Evolutionary conservation across 345 rosid genomes (phyloP).

Genomic region (Eucalyptus brandiana): DNA sequence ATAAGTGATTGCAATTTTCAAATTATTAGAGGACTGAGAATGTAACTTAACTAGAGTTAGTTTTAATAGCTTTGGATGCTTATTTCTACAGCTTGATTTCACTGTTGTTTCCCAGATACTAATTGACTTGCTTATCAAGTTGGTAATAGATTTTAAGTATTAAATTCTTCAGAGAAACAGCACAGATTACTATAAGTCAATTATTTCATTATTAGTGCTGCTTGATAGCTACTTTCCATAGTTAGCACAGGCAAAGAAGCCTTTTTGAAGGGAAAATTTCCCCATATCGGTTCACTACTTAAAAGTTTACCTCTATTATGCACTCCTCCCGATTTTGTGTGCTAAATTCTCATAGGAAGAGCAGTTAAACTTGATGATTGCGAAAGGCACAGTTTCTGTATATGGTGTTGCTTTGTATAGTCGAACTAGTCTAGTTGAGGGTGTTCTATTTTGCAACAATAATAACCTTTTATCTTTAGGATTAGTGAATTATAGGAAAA

Average conservation of each 20-base stretch:
- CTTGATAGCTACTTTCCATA: not conserved
- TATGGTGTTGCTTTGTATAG: not conserved
- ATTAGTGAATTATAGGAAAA: not conserved
- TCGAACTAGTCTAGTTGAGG: not conserved
- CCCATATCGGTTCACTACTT: not conserved
- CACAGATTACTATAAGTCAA: not conserved
- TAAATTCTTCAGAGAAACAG: not conserved
- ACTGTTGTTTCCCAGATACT: not conserved
- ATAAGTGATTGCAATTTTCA: not conserved
- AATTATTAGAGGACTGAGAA: not conserved
- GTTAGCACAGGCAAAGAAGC: not conserved
- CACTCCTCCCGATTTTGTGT: not conserved
- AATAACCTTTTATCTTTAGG: not conserved
- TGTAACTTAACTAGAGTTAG: not conserved
- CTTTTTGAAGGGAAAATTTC: not conserved
- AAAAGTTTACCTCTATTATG: not conserved
- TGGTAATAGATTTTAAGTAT: not conserved
- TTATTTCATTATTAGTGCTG: not conserved
- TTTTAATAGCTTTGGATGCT: not conserved
- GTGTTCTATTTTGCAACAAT: not conserved
- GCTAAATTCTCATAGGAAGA: not conserved
- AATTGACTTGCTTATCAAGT: not conserved
- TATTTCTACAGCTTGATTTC: not conserved
- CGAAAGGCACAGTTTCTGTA: not conserved
- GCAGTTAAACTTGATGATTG: not conserved